phyloP scores from a whole-genome alignment of 2,329 filamentous ascomycete genomes.

The Pyrenochaeta sp. region DNA sequence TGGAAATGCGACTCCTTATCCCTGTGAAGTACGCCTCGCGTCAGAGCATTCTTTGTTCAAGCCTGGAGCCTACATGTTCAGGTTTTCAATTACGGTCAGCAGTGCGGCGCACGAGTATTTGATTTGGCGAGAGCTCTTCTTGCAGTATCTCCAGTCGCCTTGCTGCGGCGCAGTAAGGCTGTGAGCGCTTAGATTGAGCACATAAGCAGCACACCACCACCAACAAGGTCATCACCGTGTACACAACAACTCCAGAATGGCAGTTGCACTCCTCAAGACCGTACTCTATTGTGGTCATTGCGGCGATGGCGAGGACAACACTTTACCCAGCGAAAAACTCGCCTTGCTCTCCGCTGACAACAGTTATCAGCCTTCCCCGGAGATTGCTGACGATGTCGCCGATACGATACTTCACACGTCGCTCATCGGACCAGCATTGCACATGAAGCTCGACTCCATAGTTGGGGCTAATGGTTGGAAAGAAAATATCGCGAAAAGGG shows the following conservation, averaged over 20 bases:
- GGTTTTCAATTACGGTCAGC: not conserved
- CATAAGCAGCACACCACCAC: slow-evolving; percentile 2
- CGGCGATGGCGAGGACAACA: not conserved
- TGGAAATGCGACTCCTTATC: too few species aligned
- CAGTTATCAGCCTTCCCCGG: slow-evolving; percentile 9
- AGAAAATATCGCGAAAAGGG: slow-evolving; percentile 38
- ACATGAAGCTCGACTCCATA: slow-evolving; percentile 32
- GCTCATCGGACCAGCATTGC: slow-evolving; percentile 24
- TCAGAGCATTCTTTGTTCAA: not conserved
- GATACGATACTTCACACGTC: slow-evolving; percentile 23
- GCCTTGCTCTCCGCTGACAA: slow-evolving; percentile 4
- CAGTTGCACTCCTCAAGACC: slow-evolving; percentile 15
- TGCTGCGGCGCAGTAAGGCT: slow-evolving; percentile 12
- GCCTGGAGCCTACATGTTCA: not conserved
- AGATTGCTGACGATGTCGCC: slow-evolving; percentile 29
- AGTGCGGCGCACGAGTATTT: not conserved
- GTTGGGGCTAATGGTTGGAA: slow-evolving; percentile 40
- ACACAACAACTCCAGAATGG: slow-evolving; percentile 6
- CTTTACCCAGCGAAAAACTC: slow-evolving; percentile 23
- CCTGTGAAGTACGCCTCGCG: too few species aligned
- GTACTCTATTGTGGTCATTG: slow-evolving; percentile 22
- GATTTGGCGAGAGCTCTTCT: not conserved
- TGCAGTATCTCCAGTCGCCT: not conserved
- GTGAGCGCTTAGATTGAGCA: slow-evolving; percentile 6
- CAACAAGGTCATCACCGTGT: not conserved